These are phyloP conservation scores for Penicillium brevicompactum DNA, from an alignment of 2,329 filamentous ascomycete genomes.

Conservation along the genomic window DNA sequence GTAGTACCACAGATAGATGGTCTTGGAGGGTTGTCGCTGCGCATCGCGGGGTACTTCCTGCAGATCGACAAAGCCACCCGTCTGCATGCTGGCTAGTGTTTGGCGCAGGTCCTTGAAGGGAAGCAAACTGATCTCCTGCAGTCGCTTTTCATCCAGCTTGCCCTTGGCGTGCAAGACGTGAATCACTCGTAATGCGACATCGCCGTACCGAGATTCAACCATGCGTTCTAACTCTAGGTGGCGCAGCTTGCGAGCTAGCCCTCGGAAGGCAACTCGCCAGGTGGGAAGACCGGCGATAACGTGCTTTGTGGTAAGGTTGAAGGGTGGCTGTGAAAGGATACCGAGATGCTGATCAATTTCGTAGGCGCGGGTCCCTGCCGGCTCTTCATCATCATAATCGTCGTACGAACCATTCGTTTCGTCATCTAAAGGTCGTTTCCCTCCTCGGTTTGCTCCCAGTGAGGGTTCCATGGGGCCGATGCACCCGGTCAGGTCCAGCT, in stretches of 20 bases:
- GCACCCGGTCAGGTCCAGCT: conserved; percentile 39
- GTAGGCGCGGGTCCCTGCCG: conserved; percentile 31
- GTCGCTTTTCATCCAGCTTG: conserved; percentile 90
- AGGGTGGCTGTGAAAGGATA: conserved; percentile 52
- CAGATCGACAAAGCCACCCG: conserved; percentile 82
- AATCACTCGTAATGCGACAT: conserved; percentile 76
- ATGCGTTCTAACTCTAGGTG: conserved; percentile 80
- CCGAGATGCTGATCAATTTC: conserved; percentile 45
- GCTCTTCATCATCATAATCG: conserved; percentile 49
- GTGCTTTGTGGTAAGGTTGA: conserved; percentile 39
- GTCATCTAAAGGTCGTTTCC: conserved; percentile 34
- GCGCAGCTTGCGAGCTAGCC: conserved; percentile 69
- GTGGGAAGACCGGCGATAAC: conserved; percentile 60
- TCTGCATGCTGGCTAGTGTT: conserved; percentile 82
- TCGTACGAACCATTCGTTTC: conserved; percentile 31
- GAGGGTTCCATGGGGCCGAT: conserved; percentile 37
- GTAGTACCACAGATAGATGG: conserved; percentile 90
- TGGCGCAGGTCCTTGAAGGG: conserved; percentile 82
- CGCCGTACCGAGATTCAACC: conserved; percentile 75
- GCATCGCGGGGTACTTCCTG: conserved; percentile 93
- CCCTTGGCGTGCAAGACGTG: conserved; percentile 84
- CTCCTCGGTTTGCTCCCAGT: conserved; percentile 26
- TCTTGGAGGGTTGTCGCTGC: conserved; percentile 76
- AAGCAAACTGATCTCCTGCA: conserved; percentile 79
- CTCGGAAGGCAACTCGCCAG: conserved; percentile 83